phyloP scores from a whole-genome alignment of 2,329 filamentous ascomycete genomes.

The Tolypocladium paradoxum region DNA sequence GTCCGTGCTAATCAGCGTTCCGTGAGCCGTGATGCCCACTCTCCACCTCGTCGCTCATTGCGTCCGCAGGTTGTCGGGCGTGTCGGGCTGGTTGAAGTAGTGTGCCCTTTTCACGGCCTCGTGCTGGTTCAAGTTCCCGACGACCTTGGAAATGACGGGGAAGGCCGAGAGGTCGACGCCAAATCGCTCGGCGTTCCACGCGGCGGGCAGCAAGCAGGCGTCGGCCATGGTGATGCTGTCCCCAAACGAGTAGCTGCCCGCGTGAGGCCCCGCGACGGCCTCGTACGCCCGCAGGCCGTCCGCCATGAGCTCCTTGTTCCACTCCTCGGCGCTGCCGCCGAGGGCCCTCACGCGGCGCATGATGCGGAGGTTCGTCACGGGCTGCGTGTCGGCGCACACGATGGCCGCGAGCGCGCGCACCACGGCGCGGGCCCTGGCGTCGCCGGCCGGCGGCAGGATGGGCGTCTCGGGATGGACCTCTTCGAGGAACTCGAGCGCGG shows the following conservation, averaged over 20 bases:
- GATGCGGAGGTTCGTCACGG: constrained; percentile 46
- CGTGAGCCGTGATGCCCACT: neutral
- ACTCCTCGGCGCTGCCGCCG: constrained; percentile 31
- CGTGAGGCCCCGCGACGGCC: constrained; percentile 20
- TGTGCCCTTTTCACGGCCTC: constrained; percentile 41
- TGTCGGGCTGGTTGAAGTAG: constrained; percentile 43
- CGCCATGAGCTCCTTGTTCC: constrained; percentile 40
- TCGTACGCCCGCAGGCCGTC: constrained; percentile 49
- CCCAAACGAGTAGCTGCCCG: constrained; percentile 44
- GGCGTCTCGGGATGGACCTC: constrained; percentile 33
- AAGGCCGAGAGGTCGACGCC: constrained; percentile 40
- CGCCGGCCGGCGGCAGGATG: constrained; percentile 38
- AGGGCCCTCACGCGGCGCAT: constrained; percentile 35
- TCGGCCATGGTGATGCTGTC: constrained; percentile 47
- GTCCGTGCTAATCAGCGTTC: neutral
- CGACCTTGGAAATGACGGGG: constrained; percentile 34
- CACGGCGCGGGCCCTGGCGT: constrained; percentile 31
- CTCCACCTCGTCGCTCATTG: neutral
- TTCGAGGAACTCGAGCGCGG: constrained; percentile 52
- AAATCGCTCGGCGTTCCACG: constrained; percentile 45
- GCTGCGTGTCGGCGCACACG: constrained; percentile 47
- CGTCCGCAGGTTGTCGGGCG: constrained; percentile 20
- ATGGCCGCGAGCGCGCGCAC: constrained; percentile 44
- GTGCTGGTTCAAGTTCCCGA: constrained; percentile 32
- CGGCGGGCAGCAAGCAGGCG: constrained; percentile 44